These are phyloP conservation scores for Trichoderma asperellum DNA, from an alignment of 2,329 filamentous ascomycete genomes.

Conservation along the genomic window DNA sequence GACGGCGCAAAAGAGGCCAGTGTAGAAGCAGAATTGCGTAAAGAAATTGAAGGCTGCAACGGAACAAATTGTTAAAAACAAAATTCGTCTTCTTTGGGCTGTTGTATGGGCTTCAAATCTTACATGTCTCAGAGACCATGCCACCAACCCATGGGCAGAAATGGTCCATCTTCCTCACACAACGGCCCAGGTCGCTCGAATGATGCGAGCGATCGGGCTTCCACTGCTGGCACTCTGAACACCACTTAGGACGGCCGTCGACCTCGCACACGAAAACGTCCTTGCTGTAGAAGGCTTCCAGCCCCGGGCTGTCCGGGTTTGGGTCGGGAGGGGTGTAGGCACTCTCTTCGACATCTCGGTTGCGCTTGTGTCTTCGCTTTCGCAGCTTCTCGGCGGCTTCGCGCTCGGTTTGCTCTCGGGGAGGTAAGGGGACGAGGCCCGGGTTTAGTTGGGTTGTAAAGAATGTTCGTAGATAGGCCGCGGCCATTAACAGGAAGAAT, in stretches of 20 bases:
- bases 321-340: constrained; percentile 47
- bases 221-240: constrained; percentile 80
- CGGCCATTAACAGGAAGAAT: constrained; percentile 67
- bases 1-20: constrained; percentile 67
- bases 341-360: constrained; percentile 37
- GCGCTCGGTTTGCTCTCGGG: constrained; percentile 40
- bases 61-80: background rate
- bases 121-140: constrained; percentile 79
- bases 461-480: constrained; percentile 73
- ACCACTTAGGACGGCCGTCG: constrained; percentile 86
- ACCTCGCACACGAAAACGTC: constrained; percentile 82
- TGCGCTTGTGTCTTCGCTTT: constrained; percentile 31
- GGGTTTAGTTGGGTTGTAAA: constrained; percentile 70
- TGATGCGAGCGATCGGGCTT: constrained; percentile 90
- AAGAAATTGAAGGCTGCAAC: constrained; percentile 82
- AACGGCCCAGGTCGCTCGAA: constrained; percentile 78
- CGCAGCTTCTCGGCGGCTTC: constrained; percentile 40
- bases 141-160: constrained; percentile 98
- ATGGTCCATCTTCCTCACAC: constrained; percentile 90
- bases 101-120: constrained; percentile 35
- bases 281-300: constrained; percentile 78
- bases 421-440: constrained; percentile 68
- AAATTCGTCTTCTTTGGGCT: background rate
- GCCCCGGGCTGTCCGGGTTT: constrained; percentile 65
- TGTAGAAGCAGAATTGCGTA: constrained; percentile 81